These are phyloP conservation scores for Calonectria montana DNA, from an alignment of 2,329 filamentous ascomycete genomes.

Conservation along the genomic window DNA sequence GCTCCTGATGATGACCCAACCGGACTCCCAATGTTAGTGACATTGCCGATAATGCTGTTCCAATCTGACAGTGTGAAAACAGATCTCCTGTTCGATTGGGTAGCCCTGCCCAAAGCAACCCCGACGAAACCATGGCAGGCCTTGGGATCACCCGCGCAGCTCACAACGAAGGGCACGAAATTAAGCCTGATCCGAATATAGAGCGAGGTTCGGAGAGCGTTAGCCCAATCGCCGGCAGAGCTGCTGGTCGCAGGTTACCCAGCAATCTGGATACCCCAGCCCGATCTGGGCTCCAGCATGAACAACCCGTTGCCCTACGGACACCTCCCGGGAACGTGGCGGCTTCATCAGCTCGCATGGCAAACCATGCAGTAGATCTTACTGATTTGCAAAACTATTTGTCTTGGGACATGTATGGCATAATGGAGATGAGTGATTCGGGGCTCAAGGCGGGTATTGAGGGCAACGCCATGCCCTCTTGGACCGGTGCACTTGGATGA, in stretches of 20 bases:
- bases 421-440: constrained; percentile 54
- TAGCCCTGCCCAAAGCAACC: constrained; percentile 35
- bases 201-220: constrained; percentile 27
- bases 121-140: constrained; percentile 35
- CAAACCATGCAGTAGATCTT: constrained; percentile 50
- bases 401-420: constrained; percentile 55
- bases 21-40: constrained; percentile 32
- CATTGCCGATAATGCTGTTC: neutral
- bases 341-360: constrained; percentile 43
- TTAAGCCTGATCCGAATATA: constrained; percentile 29
- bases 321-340: constrained; percentile 31
- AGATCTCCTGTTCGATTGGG: constrained; percentile 33
- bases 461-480: constrained; percentile 47
- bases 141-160: constrained; percentile 39
- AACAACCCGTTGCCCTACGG: constrained; percentile 47
- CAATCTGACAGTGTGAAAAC: constrained; percentile 17
- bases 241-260: constrained; percentile 22
- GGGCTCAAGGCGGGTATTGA: constrained; percentile 50
- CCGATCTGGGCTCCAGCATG: constrained; percentile 50
- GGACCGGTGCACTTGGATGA: constrained; percentile 39
- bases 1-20: constrained; percentile 28
- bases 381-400: constrained; percentile 53
- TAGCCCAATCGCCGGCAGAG: constrained; percentile 28
- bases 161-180: constrained; percentile 34
- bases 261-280: constrained; percentile 35